These are phyloP conservation scores for Prinsepia uniflora DNA, from an alignment of 306 rosid species.

Conservation along the genomic window DNA sequence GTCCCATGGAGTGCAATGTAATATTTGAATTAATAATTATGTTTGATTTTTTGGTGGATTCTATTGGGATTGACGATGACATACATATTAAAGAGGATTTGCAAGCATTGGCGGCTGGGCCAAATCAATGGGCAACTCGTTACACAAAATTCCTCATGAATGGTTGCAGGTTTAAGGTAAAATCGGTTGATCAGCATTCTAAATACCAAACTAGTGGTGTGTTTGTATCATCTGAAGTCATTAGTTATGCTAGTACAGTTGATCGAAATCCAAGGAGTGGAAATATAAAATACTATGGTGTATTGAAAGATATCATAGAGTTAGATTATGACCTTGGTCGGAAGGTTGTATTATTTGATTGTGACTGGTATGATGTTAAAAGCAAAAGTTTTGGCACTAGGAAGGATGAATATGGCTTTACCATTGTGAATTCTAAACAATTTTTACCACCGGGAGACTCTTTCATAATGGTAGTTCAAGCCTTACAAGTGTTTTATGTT, in stretches of 20 bases:
- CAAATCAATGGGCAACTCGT: neutral
- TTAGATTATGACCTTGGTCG: neutral
- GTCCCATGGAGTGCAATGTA: too few relatives aligned
- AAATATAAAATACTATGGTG: too few relatives aligned
- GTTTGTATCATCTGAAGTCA: neutral
- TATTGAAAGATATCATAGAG: neutral
- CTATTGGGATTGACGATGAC: neutral
- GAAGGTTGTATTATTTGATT: too few relatives aligned
- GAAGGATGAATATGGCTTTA: too few relatives aligned
- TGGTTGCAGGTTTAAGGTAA: neutral
- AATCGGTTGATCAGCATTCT: neutral
- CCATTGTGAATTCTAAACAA: too few relatives aligned
- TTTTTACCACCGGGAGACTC: neutral
- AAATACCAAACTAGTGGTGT: too few relatives aligned
- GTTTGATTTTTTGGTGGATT: too few relatives aligned
- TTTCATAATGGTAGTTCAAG: too few relatives aligned
- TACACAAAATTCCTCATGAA: neutral
- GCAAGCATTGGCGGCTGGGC: neutral
- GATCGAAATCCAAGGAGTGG: neutral
- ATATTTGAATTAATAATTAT: too few relatives aligned
- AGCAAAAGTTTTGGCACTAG: neutral
- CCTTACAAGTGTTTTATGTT: neutral
- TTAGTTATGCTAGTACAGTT: neutral
- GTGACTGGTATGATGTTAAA: neutral
- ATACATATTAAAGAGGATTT: neutral